Percentiles rank a stretch among this genome's conserved stretches.
Conservation (phyloP, 208 protist genomes). For the Crithidia sp. region DNA sequence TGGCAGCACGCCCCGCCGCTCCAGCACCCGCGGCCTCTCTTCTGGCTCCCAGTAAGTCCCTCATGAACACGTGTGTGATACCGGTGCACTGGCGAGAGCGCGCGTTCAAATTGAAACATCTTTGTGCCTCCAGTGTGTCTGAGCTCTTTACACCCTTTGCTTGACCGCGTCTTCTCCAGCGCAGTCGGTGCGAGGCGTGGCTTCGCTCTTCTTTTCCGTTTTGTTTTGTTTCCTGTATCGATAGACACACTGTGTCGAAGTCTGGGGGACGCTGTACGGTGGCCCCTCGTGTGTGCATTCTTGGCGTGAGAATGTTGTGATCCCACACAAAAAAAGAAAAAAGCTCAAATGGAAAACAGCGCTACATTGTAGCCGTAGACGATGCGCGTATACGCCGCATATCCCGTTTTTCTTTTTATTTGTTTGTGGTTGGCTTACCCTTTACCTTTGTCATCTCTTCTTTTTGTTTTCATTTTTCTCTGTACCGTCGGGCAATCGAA, state of each 20-base stretch:
- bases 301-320: too few relatives aligned
- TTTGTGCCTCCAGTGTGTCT: too few relatives aligned
- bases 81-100: too few relatives aligned
- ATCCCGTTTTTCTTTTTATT: slow-evolving; percentile 21
- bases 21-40: slow-evolving; percentile 28
- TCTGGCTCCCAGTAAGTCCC: slow-evolving; percentile 20
- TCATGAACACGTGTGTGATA: neutral
- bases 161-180: too few relatives aligned
- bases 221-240: neutral
- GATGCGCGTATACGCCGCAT: neutral
- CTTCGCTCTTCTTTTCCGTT: neutral
- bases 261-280: too few relatives aligned
- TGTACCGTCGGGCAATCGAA: too few relatives aligned
- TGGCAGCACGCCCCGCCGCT: slow-evolving; percentile 34
- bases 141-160: too few relatives aligned
- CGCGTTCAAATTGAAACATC: too few relatives aligned
- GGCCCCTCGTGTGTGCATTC: too few relatives aligned
- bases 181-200: neutral
- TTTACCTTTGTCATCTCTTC: neutral
- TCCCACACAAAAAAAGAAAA: neutral
- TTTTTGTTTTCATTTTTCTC: neutral
- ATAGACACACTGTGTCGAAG: too few relatives aligned
- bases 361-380: too few relatives aligned
- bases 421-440: neutral
- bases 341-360: too few relatives aligned